Evolutionary conservation across 345 rosid species (phyloP).

Genomic region (Aegle marmelos): DNA sequence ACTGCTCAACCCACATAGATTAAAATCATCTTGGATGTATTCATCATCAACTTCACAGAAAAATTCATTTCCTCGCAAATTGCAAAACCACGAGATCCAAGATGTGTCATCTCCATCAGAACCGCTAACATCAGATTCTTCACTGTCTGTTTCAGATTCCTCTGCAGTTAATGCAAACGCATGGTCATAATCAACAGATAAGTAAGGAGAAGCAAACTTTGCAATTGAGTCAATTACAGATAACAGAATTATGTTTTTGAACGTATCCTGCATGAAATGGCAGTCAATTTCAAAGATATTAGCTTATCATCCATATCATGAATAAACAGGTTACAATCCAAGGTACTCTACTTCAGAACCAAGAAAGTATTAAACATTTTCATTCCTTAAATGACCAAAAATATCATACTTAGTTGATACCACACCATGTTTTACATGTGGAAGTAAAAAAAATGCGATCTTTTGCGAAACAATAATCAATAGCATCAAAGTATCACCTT

Average conservation of each 20-base stretch:
- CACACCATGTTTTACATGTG: neutral
- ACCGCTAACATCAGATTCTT: slow-evolving; percentile 83
- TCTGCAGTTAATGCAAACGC: slow-evolving; percentile 35
- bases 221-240: neutral
- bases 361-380: neutral
- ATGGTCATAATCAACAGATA: slow-evolving; percentile 4
- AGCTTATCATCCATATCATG: neutral
- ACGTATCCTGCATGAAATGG: neutral
- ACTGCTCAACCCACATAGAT: slow-evolving; percentile 94
- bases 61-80: slow-evolving; percentile 90
- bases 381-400: neutral
- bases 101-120: slow-evolving; percentile 93
- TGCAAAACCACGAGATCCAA: slow-evolving; percentile 99
- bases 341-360: neutral
- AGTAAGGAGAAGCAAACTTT: neutral
- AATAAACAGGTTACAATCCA: neutral
- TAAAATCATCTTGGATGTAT: slow-evolving; percentile 93
- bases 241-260: neutral
- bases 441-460: neutral
- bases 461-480: neutral
- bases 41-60: slow-evolving; percentile 98
- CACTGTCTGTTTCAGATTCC: slow-evolving; percentile 80
- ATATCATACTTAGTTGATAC: neutral
- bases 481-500: neutral
- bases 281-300: neutral